These are phyloP conservation scores for Rhodomyrtus tomentosa DNA, from an alignment of 345 rosid genomes.

Conservation along the genomic window DNA sequence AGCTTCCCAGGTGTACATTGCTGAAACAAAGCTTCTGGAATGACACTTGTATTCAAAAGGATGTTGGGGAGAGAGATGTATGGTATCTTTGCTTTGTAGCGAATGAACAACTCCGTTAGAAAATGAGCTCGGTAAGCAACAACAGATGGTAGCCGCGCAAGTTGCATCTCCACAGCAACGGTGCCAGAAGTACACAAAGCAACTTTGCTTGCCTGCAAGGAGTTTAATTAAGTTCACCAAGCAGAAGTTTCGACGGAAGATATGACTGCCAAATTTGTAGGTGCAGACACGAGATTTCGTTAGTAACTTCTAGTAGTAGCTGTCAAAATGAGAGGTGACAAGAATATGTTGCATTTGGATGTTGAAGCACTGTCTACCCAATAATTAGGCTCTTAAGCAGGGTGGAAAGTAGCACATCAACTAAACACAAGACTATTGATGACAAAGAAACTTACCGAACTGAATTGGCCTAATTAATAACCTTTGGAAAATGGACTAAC, in stretches of 20 bases:
- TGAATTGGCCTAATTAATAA: background rate
- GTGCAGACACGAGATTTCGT: background rate
- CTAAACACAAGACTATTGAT: background rate
- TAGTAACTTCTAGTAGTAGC: background rate
- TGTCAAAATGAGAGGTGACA: background rate
- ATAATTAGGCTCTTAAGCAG: background rate
- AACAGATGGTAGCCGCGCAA: slow-evolving; percentile 66
- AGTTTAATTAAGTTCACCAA: background rate
- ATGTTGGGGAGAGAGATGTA: slow-evolving; percentile 86
- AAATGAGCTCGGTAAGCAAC: slow-evolving; percentile 82
- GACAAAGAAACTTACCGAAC: background rate
- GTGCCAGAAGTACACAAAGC: slow-evolving; percentile 98
- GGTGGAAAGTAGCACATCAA: background rate
- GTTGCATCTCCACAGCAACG: slow-evolving; percentile 83
- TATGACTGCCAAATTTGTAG: background rate
- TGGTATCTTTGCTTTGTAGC: slow-evolving; percentile 71
- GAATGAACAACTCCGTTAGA: slow-evolving; percentile 65
- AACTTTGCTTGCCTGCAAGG: slow-evolving; percentile 62
- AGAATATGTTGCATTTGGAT: background rate
- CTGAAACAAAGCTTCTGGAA: slow-evolving; percentile 79
- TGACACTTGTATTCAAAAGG: slow-evolving; percentile 52
- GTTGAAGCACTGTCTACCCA: background rate
- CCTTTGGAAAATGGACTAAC: background rate
- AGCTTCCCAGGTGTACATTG: slow-evolving; percentile 60
- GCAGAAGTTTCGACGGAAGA: background rate